phyloP scores from a whole-genome alignment of 148 eudicot genomes.

The Pharnaceum exiguum region DNA sequence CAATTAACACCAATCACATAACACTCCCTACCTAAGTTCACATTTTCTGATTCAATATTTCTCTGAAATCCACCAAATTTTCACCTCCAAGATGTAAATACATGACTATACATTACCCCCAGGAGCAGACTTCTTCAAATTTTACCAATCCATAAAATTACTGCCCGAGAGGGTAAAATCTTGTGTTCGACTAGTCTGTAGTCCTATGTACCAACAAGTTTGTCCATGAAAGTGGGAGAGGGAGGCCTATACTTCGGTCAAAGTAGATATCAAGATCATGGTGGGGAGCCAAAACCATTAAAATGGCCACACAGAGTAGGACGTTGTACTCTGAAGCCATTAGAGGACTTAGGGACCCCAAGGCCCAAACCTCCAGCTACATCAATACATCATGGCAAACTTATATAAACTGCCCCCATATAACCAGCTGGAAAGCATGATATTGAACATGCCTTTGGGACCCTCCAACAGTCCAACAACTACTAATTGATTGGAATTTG shows the following conservation, averaged over 20 bases:
- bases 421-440: conserved; percentile 22
- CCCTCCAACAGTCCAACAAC: conserved; percentile 5
- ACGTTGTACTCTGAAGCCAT: conserved; percentile 5
- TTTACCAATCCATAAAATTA: background rate
- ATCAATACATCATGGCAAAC: conserved; percentile 10
- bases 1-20: no score
- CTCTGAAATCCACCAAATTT: background rate
- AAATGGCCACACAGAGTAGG: background rate
- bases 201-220: background rate
- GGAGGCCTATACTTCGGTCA: background rate
- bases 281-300: conserved; percentile 1
- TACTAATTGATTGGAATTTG: background rate
- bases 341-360: conserved; percentile 14
- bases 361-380: conserved; percentile 17
- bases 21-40: no score
- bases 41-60: background rate
- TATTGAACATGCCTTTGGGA: conserved; percentile 3
- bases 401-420: background rate
- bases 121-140: background rate
- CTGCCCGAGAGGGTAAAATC: background rate
- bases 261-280: background rate
- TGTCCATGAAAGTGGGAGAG: conserved; percentile 1
- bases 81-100: background rate
- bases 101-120: background rate
- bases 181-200: conserved; percentile 1